Evolutionary conservation across 2,329 filamentous ascomycete species (phyloP), one percentile per base, ranked within the genome.

Genomic region (Aspergillus proliferans): DNA sequence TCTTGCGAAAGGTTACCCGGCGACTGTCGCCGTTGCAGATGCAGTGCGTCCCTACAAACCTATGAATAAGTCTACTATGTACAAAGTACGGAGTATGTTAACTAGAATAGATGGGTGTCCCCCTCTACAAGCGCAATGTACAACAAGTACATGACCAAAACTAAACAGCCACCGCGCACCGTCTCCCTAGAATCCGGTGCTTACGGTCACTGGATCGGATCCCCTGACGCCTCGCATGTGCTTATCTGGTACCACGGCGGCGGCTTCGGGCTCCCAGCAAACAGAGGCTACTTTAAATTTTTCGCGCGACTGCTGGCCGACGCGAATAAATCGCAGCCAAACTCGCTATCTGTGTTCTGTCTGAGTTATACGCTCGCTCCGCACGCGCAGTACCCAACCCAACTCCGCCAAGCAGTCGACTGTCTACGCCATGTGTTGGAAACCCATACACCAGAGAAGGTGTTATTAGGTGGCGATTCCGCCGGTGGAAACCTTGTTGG

Each of bases 311-410:
- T 80, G 28, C 63, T 73, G 45, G 63, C 70, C 34, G 63, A 69
- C n/a, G 61, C 77, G 18, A 59, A 65, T n/a, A 40, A 21, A 10
- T 30, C 26, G 62, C 63, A 7, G 54, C 60, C 24, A 73, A 72
- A 77, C 46, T 67, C 70, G 28, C 64, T 79, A 26, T 71, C 77
- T 15, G 64, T 77, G 43, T 72, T 83, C 44, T 63, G 79, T 21
- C 70, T 82, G n/a, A 75, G 76, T 36, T 85, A 85, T 63, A 77
- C 76, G 22, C 73, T 84, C n/a, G 73, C 79, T 0, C 73, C 73
- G 0, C 54, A 64, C 9, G 71, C 64, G 6, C 65, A 64, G 1
- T 76, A 75, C 47, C 73, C 73, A 3, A 71, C 64, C 1, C 72
- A 75, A 49, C 58, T 75, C 15, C 62, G 61, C 26, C 68, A 75